These are phyloP conservation scores for Marasmius tenuissimus DNA, from an alignment of 1,284 basidiomycete genomes.

Conservation along the genomic window DNA sequence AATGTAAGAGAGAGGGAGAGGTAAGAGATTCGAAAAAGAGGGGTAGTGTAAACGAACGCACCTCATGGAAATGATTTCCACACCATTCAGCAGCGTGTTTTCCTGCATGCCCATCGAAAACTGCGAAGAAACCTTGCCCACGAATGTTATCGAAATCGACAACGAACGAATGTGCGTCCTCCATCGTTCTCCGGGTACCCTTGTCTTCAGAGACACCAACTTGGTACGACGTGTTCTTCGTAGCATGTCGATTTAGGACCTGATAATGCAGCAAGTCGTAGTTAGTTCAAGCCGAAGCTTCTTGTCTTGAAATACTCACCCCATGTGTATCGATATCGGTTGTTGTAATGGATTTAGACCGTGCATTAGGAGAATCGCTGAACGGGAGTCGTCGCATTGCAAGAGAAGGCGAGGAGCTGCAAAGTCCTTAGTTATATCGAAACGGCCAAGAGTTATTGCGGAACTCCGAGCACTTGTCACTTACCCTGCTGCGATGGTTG, in stretches of 20 bases:
- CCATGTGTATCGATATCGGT: conserved; percentile 75
- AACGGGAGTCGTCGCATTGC: conserved; percentile 23
- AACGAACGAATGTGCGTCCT: conserved; percentile 95
- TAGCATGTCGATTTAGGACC: conserved; percentile 61
- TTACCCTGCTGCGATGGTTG: conserved; percentile 1
- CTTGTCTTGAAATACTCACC: conserved; percentile 42
- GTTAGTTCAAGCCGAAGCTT: too few species aligned
- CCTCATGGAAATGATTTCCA: conserved; percentile 93
- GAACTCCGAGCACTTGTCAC: conserved; percentile 2
- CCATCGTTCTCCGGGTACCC: conserved; percentile 92
- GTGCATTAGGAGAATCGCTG: conserved; percentile 59
- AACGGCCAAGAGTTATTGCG: not conserved
- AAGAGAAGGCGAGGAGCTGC: conserved; percentile 28
- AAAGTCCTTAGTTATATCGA: conserved; percentile 2
- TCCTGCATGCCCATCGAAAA: conserved; percentile 98
- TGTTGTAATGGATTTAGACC: conserved; percentile 73
- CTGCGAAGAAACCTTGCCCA: conserved; percentile 96
- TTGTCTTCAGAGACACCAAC: conserved; percentile 93
- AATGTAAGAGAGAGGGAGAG: not conserved
- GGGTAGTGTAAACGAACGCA: conserved; percentile 31
- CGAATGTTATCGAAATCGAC: conserved; percentile 89
- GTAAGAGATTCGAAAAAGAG: not conserved
- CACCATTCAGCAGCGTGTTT: conserved; percentile 99
- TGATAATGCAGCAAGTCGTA: conserved; percentile 19
- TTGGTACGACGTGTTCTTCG: conserved; percentile 62